These are phyloP conservation scores for Thelephora aurantiotincta DNA, from an alignment of 768 basidiomycete genomes.

Conservation along the genomic window DNA sequence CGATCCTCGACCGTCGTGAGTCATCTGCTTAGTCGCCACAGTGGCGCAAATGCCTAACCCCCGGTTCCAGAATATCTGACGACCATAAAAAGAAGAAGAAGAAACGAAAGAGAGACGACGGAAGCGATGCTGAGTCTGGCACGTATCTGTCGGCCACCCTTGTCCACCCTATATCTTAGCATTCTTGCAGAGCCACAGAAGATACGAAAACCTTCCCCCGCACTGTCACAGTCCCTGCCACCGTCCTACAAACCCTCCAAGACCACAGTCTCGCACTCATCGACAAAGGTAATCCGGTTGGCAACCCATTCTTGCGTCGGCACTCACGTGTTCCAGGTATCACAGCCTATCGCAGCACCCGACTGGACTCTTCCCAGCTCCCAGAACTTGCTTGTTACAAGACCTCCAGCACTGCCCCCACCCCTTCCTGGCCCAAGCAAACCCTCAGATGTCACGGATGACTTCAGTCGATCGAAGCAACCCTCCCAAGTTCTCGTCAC, in stretches of 20 bases:
- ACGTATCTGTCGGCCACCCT: constrained; percentile 8
- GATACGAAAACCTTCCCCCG: constrained; percentile 42
- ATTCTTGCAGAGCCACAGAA: constrained; percentile 27
- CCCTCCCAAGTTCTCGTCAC: constrained; percentile 55
- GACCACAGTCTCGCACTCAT: constrained; percentile 23
- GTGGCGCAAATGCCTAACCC: neutral
- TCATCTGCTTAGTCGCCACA: constrained; percentile 2
- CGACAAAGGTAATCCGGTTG: constrained; percentile 32
- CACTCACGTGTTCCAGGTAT: constrained; percentile 1
- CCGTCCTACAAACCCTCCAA: constrained; percentile 36
- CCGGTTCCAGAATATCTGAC: constrained; percentile 19
- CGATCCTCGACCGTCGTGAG: constrained; percentile 53
- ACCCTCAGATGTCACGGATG: constrained; percentile 72
- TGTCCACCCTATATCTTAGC: constrained; percentile 2
- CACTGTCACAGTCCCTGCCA: constrained; percentile 21
- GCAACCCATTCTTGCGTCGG: neutral
- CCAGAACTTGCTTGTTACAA: constrained; percentile 37
- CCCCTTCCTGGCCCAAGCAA: constrained; percentile 74
- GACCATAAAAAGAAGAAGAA: constrained; percentile 70
- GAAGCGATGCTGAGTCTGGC: constrained; percentile 60
- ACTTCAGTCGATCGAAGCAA: constrained; percentile 75
- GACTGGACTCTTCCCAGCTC: constrained; percentile 48
- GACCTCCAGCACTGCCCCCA: constrained; percentile 46
- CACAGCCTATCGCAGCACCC: constrained; percentile 25
- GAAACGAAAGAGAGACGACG: constrained; percentile 69